Evolutionary conservation across 2,329 filamentous ascomycete species (phyloP).

Genomic region (Penicillium sp.): DNA sequence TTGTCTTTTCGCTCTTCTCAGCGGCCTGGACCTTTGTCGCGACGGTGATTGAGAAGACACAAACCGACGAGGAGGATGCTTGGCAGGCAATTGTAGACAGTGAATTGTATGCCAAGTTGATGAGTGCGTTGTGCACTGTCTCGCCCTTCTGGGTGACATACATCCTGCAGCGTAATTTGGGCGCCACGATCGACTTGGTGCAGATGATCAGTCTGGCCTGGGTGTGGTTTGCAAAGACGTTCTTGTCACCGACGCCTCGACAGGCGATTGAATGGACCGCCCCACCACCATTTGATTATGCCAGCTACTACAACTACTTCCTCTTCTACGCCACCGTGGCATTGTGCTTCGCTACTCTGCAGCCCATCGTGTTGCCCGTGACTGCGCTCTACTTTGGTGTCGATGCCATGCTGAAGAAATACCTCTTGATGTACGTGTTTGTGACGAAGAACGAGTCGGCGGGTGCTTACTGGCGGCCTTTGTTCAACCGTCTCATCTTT

Average conservation of each 20-base stretch:
- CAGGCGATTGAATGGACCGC: conserved; percentile 90
- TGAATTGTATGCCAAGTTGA: conserved; percentile 57
- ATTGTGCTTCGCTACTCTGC: conserved; percentile 74
- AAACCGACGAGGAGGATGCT: conserved; percentile 54
- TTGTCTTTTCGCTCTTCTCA: conserved; percentile 90
- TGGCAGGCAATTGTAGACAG: conserved; percentile 64
- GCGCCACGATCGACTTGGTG: conserved; percentile 86
- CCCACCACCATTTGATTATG: conserved; percentile 88
- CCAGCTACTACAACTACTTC: conserved; percentile 97
- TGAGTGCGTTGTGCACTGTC: conserved; percentile 70
- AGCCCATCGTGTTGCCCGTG: conserved; percentile 79
- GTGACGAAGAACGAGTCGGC: conserved; percentile 95
- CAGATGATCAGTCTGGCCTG: conserved; percentile 80
- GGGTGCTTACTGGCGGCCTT: conserved; percentile 81
- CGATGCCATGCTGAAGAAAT: conserved; percentile 90
- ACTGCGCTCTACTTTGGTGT: conserved; percentile 84
- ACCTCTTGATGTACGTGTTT: conserved; percentile 88
- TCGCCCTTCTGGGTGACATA: conserved; percentile 94
- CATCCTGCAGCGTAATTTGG: conserved; percentile 85
- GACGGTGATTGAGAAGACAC: conserved; percentile 55
- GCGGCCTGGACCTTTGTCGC: conserved; percentile 69
- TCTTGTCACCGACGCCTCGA: conserved; percentile 79
- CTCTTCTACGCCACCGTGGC: conserved; percentile 89
- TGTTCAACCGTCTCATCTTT: conserved; percentile 91
- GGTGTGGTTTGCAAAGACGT: conserved; percentile 77